Evolutionary conservation across 768 basidiomycete species (phyloP), one percentile per base, ranked within the genome.

Genomic region (Rhizopogon roseolus): DNA sequence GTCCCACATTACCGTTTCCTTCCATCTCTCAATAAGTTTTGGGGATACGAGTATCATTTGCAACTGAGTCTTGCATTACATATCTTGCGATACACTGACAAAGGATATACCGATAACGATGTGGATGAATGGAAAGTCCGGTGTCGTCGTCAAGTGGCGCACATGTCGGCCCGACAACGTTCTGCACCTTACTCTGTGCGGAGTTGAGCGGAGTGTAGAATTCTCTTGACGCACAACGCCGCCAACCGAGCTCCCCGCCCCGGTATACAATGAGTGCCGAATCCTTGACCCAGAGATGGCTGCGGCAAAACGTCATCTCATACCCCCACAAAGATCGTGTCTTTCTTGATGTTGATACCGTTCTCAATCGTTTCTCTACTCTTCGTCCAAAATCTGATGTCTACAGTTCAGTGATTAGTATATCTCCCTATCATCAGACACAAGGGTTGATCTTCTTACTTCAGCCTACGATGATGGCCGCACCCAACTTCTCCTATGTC

Each of bases 401-500:
- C 11, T 93, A 92, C 80, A 91, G 79, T 77, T 64, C 64, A 66
- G 71, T 73, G 45, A 11, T 39, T 32, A 49, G 36, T 36, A 45
- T 17, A 36, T 50, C 55, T 41, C 46, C 48, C 52, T 62, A 56
- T 61, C 53, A 56, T 61, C 52, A 55, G 41, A 34, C 56, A 45
- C 57, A 50, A 44, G 52, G 37, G 39, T 41, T 56, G 34, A 54
- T 49, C 39, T 50, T 59, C 38, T 7, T 34, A 5, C 36, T 57
- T 11, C 65, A 97, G 93, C 90, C 0, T 94, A 90, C 72, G 93
- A 99, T 69, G 93, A 97, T 59, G 97, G 97, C 44, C 84, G 96
- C 37, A 87, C 92, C 0, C 93, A 95, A 64, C 78, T 98, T 16
- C 80, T 99, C 27, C 84, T 98, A 53, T 93, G 92, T 59, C 62